A percentile compares a stretch with the other conserved stretches of the same genome.
phyloP scores from a whole-genome alignment of 2,329 filamentous ascomycete species.

The Arthrobotrys entomopaga region DNA sequence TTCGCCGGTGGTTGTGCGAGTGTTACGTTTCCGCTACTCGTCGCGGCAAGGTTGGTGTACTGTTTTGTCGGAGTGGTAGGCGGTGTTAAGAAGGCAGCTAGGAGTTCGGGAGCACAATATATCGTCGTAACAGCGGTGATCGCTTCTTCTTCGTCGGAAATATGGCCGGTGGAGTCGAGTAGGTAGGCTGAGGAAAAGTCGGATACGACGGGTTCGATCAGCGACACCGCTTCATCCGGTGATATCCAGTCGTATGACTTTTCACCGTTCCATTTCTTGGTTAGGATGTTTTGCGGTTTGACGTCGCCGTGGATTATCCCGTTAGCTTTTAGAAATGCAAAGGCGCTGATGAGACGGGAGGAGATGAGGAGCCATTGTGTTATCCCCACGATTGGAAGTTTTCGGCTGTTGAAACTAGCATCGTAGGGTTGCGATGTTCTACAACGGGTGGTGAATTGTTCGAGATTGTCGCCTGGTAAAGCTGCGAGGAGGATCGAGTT shows the following conservation, averaged over 20 bases:
- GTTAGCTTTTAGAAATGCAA: constrained; percentile 52
- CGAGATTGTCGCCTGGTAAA: constrained; percentile 55
- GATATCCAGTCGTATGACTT: constrained; percentile 23
- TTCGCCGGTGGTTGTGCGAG: constrained; percentile 9
- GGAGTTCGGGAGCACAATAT: constrained; percentile 58
- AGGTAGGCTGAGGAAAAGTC: constrained; percentile 58
- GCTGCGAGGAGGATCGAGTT: constrained; percentile 55
- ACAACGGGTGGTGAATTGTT: constrained; percentile 30
- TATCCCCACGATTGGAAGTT: constrained; percentile 55
- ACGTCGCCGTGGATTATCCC: constrained; percentile 58
- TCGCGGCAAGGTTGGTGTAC: no score
- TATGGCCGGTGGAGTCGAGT: constrained; percentile 17
- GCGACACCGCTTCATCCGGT: not conserved
- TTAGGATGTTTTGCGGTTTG: constrained; percentile 58
- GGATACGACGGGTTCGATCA: constrained; percentile 56
- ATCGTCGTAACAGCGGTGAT: constrained; percentile 57
- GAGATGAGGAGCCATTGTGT: constrained; percentile 57
- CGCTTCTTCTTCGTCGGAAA: constrained; percentile 53
- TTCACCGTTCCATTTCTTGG: constrained; percentile 26
- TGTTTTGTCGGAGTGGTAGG: constrained; percentile 50
- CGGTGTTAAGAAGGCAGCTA: constrained; percentile 55
- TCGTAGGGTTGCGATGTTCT: constrained; percentile 13
- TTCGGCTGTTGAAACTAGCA: constrained; percentile 24
- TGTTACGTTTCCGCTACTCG: not conserved
- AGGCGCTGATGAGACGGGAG: constrained; percentile 53